These are phyloP conservation scores for Skeletonema marinoi DNA, from an alignment of 108 stramenopile species.

Conservation along the genomic window DNA sequence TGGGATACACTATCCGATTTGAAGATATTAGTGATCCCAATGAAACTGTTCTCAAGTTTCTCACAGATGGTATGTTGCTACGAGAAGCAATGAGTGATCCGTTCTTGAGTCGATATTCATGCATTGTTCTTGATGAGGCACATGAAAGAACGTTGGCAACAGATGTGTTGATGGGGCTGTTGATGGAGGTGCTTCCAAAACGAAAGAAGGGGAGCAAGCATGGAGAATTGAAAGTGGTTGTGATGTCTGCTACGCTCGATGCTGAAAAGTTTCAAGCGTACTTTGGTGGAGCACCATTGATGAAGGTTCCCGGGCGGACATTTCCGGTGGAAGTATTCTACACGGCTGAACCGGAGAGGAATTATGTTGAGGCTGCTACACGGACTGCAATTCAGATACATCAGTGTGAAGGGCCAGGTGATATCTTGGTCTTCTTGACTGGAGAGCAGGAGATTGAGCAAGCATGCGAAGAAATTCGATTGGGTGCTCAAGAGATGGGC, in stretches of 20 bases:
- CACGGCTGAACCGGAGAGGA: constrained; percentile 96
- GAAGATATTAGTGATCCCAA: constrained; percentile 88
- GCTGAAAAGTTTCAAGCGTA: constrained; percentile 94
- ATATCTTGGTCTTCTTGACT: constrained; percentile 97
- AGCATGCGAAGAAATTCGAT: constrained; percentile 92
- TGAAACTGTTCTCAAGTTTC: constrained; percentile 88
- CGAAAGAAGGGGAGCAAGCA: constrained; percentile 69
- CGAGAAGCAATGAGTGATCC: constrained; percentile 99
- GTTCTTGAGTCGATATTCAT: constrained; percentile 83
- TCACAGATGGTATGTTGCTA: constrained; percentile 95
- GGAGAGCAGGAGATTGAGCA: constrained; percentile 99
- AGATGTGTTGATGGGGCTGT: constrained; percentile 98
- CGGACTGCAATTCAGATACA: constrained; percentile 97
- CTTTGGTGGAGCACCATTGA: constrained; percentile 84
- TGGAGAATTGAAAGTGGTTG: constrained; percentile 94
- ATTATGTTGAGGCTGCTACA: constrained; percentile 98
- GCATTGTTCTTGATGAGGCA: constrained; percentile 97
- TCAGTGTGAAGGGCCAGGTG: constrained; percentile 96
- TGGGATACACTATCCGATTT: constrained; percentile 99
- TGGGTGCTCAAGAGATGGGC: constrained; percentile 64
- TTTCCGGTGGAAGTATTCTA: constrained; percentile 98
- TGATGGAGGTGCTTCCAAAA: constrained; percentile 94
- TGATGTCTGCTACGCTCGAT: constrained; percentile 99
- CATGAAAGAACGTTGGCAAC: constrained; percentile 98
- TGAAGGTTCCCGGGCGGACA: constrained; percentile 97